These are phyloP conservation scores for Vitis hybrid DNA, from an alignment of 177 flowering plant genomes.

Conservation along the genomic window DNA sequence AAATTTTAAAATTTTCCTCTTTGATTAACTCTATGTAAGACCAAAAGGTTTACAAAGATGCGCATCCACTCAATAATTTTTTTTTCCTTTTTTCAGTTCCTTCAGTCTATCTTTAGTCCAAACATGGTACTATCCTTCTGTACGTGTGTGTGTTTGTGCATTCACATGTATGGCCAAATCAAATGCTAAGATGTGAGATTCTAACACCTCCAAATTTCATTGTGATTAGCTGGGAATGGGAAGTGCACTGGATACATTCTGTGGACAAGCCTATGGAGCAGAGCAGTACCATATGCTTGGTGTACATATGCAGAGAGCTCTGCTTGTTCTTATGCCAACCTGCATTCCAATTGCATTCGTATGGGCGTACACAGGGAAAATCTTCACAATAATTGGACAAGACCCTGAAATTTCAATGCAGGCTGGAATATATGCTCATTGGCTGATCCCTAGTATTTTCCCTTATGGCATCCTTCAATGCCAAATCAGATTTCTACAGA, in stretches of 20 bases:
- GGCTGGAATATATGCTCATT: conserved; percentile 30
- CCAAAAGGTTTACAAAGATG: no score
- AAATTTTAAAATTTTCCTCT: no score
- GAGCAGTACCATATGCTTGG: conserved; percentile 34
- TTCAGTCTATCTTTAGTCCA: no score
- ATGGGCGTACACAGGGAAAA: conserved; percentile 23
- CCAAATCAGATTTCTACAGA: conserved; percentile 27
- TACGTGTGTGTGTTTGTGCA: no score
- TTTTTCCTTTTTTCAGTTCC: no score
- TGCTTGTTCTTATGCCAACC: conserved; percentile 18
- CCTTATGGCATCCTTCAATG: conserved; percentile 28
- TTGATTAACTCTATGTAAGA: no score
- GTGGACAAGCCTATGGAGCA: conserved; percentile 38
- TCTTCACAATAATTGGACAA: conserved; percentile 26
- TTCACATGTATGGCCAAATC: no score
- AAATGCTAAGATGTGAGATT: no score
- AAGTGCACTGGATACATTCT: conserved; percentile 35
- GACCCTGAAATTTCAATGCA: conserved; percentile 24
- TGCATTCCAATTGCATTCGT: conserved; percentile 24
- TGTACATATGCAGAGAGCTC: conserved; percentile 32
- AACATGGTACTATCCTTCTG: no score
- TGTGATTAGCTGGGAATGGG: conserved; percentile 31
- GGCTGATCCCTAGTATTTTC: conserved; percentile 30
- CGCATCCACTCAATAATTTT: no score
- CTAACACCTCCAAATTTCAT: no score